A percentile compares a stretch with the other conserved stretches of the same genome.
phyloP scores from a whole-genome alignment of 179 eudicot species.

The Actinidia chinensis region DNA sequence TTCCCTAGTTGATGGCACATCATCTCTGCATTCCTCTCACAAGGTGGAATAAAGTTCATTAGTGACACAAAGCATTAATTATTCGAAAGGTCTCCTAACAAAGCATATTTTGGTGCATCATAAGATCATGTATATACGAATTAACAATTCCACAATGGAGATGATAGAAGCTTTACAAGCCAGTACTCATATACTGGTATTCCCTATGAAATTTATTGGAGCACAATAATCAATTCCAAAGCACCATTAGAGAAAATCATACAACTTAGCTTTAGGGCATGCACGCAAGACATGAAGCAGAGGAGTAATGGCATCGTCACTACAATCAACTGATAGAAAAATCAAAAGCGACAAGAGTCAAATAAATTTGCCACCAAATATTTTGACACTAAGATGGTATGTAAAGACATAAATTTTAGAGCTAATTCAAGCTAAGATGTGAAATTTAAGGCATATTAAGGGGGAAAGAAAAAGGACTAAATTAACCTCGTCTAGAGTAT shows the following conservation, averaged over 20 bases:
- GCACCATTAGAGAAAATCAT: not conserved
- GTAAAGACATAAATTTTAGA: not conserved
- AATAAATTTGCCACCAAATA: not conserved
- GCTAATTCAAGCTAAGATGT: not conserved
- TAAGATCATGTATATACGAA: not conserved
- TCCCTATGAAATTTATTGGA: not conserved
- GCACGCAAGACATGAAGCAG: too few species aligned
- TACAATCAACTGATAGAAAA: conserved; percentile 1
- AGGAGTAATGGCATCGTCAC: not conserved
- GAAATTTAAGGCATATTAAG: not conserved
- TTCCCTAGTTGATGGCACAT: not conserved
- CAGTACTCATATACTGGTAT: not conserved
- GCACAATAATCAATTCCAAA: not conserved
- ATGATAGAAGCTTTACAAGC: too few species aligned
- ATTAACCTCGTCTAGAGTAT: conserved; percentile 28
- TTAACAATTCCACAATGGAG: too few species aligned
- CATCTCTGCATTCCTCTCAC: not conserved
- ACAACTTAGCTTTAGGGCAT: not conserved
- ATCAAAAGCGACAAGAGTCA: not conserved
- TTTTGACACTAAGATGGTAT: not conserved
- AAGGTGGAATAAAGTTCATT: not conserved
- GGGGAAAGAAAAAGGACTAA: not conserved
- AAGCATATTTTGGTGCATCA: not conserved
- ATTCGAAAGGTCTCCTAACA: not conserved
- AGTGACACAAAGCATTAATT: not conserved